Evolutionary conservation across 768 basidiomycete species (phyloP), one percentile per base, ranked within the genome.

Genomic region (Termitomyces sp.): DNA sequence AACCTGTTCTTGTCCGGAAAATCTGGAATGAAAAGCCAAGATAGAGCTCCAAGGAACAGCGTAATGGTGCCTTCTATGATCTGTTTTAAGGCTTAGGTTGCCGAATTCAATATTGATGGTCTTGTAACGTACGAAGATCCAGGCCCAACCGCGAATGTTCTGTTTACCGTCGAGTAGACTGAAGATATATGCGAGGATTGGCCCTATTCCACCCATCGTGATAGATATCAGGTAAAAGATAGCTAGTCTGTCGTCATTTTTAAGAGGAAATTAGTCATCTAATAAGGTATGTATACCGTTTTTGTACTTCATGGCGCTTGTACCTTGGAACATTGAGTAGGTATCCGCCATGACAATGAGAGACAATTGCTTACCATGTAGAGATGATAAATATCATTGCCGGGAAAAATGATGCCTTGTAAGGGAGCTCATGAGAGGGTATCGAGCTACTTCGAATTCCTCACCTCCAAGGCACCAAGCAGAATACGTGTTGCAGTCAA

Each of bases 1-100:
- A 80, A 80, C 2, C 56, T 72, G 62, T 80, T 81, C 60, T 68
- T 67, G 57, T 79, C 75, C 10, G 78, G 79, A 58, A 80, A 79
- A 26, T 78, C 73, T 1, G 77, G 74, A 51, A 79, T 68, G 58
- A 71, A 72, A 51, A 77, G 64, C 70, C 72, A 79, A 28, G 73
- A 69, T n/a, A 73, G 23, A 37, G 72, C 56, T 12, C 71, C 77
- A 38, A 81, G 65, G 57, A 71, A 67, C 2, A 79, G 54, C 0
- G 79, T 78, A 30, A 75, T 66, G 1, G 71, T 62, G 9, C 79
- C 78, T 65, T 80, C 79, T 26, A 78, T 73, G 45, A 78, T 73
- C 77, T 79, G 47, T 49, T 47, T 6, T 7, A 12, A 41, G 14
- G 26, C 26, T 19, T 49, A 58, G 45, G 21, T 46, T 40, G 12